Conservation (phyloP, 2,329 filamentous ascomycete species). For the Plenodomus biglobosus region DNA sequence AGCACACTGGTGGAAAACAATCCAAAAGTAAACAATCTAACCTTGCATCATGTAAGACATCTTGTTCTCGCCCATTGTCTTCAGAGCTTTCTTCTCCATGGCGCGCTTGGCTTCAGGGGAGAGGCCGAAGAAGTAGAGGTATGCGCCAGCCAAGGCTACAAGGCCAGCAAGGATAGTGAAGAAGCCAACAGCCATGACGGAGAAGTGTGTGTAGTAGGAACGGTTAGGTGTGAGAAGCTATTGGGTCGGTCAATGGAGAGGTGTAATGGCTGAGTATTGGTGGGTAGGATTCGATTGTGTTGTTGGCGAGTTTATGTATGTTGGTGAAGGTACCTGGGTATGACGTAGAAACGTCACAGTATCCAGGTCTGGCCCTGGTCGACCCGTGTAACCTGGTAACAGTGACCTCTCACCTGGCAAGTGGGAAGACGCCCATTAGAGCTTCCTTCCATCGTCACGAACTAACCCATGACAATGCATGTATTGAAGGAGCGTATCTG, state of each 20-base stretch:
- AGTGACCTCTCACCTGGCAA: slow-evolving; percentile 3
- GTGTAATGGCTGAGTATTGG: slow-evolving; percentile 4
- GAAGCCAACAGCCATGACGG: slow-evolving; percentile 32
- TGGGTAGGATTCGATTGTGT: slow-evolving; percentile 2
- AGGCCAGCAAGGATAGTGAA: slow-evolving; percentile 39
- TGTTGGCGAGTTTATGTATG: slow-evolving; percentile 18
- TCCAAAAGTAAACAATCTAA: slow-evolving; percentile 7
- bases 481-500: background rate
- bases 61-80: slow-evolving; percentile 58
- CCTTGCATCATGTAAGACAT: slow-evolving; percentile 47
- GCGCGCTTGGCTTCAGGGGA: slow-evolving; percentile 51
- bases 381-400: background rate
- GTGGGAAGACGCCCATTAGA: background rate
- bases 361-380: slow-evolving; percentile 4
- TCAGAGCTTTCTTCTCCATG: slow-evolving; percentile 50
- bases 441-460: background rate
- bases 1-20: slow-evolving; percentile 1
- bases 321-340: slow-evolving; percentile 9
- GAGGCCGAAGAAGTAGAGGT: slow-evolving; percentile 53
- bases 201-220: slow-evolving; percentile 1
- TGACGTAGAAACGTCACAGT: slow-evolving; percentile 20
- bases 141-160: slow-evolving; percentile 38
- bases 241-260: background rate
- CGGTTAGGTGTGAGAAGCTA: slow-evolving; percentile 2
- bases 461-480: background rate